Conservation (phyloP, 1,139 yeast species). For the Blastobotrys arbuscula region DNA sequence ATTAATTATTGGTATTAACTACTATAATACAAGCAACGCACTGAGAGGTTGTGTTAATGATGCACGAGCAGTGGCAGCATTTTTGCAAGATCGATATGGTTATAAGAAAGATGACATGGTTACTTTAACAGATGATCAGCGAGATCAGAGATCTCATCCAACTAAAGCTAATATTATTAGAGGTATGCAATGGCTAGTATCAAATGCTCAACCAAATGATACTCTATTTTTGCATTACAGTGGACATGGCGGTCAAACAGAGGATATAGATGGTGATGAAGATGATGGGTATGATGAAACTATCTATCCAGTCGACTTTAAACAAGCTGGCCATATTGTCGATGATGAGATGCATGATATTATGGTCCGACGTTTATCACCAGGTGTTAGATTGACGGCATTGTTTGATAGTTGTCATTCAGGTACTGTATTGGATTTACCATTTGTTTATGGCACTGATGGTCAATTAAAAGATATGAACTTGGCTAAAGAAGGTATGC, state of each 20-base stretch:
- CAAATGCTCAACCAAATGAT: constrained; percentile 75
- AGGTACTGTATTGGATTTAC: constrained; percentile 85
- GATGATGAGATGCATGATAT: constrained; percentile 85
- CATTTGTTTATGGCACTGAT: constrained; percentile 83
- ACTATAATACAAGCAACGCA: constrained; percentile 64
- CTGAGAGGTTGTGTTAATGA: constrained; percentile 81
- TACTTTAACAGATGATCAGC: constrained; percentile 70
- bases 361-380: constrained; percentile 69
- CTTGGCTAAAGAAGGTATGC: constrained; percentile 77
- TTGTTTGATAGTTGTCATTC: constrained; percentile 91
- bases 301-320: constrained; percentile 85
- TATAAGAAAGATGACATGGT: constrained; percentile 78
- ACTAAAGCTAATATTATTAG: constrained; percentile 70
- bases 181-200: constrained; percentile 89
- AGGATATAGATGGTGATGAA: constrained; percentile 83
- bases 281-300: constrained; percentile 87
- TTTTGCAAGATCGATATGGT: constrained; percentile 49
- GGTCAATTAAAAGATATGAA: constrained; percentile 90
- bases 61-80: constrained; percentile 36
- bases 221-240: constrained; percentile 70
- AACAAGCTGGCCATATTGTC: constrained; percentile 62
- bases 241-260: constrained; percentile 88
- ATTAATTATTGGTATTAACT: constrained; percentile 78
- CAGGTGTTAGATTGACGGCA: constrained; percentile 84
- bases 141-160: constrained; percentile 61